A percentile compares a stretch with the other conserved stretches of the same genome.
Evolutionary conservation across 352 stramenopile genomes (phyloP).

Genomic region (Phytophthora capsici): DNA sequence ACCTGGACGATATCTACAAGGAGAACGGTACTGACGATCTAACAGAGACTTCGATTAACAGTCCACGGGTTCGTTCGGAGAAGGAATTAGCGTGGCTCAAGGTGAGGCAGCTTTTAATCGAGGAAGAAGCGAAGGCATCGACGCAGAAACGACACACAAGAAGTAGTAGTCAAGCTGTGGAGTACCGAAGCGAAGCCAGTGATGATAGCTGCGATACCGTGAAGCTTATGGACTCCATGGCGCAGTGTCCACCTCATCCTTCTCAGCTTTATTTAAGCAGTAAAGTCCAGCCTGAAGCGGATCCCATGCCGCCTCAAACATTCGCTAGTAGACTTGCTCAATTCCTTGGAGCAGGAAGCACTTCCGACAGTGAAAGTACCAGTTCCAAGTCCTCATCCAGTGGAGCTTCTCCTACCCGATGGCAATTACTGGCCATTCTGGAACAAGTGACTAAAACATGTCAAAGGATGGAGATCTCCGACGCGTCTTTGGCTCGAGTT

Average conservation of each 20-base stretch:
- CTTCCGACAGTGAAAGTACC: constrained; percentile 14
- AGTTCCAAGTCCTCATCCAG: not conserved
- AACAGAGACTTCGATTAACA: not conserved
- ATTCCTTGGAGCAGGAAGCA: not conserved
- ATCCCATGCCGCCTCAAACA: constrained; percentile 1
- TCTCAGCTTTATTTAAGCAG: not conserved
- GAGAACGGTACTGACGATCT: constrained; percentile 42
- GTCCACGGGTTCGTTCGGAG: constrained; percentile 1
- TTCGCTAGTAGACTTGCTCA: constrained; percentile 11
- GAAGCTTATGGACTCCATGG: not conserved
- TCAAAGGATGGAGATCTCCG: constrained; percentile 52
- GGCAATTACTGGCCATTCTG: constrained; percentile 43
- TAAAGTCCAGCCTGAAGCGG: not conserved
- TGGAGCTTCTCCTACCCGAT: constrained; percentile 17
- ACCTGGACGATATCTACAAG: constrained; percentile 65
- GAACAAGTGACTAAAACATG: constrained; percentile 56
- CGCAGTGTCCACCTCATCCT: not conserved
- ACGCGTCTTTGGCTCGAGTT: constrained; percentile 56
- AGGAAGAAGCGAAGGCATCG: constrained; percentile 40
- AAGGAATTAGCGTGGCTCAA: constrained; percentile 45
- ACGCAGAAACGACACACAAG: constrained; percentile 7
- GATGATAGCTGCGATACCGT: not conserved
- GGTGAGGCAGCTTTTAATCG: constrained; percentile 43
- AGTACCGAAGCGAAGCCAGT: not conserved
- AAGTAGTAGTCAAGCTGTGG: constrained; percentile 1